Evolutionary conservation across 257 asterid genomes (phyloP), one percentile per base, ranked within the genome.

Genomic region (Phtheirospermum japonicum): DNA sequence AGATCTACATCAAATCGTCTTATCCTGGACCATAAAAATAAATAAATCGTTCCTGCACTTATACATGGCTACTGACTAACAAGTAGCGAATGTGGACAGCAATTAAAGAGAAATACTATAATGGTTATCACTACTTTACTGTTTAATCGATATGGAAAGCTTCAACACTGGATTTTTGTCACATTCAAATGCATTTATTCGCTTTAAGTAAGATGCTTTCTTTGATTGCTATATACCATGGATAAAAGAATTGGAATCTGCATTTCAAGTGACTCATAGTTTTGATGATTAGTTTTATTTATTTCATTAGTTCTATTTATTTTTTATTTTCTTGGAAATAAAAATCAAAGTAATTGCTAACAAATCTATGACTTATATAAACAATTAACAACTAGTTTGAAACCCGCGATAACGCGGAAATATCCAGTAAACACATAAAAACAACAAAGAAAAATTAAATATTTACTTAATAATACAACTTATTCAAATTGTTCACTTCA

Each of bases 151-250:
- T 58, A 13, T 6, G 64, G 60, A 40, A 14, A 42, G 50, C 18
- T 39, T 31, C 43, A 33, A 59, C 64, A 43, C 63, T 33, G 28
- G 34, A 54, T 59, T 32, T 71, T 72, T 53, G 72, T 65, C 66
- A 52, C 68, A 52, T 60, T 54, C 72, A 60, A 6, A 30, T 72
- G 72, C 53, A 51, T 23, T 43, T 59, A 65, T 59, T 71, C 56
- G 45, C 59, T 51, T 65, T 60, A 42, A 19, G 55, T 20, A 43
- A 59, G 76, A 66, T 72, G 37, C 76, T 32, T 59, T 46, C 7
- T 28, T 48, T 59, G 45, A 31, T 59, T 59, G 53, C 3, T 16
- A 10, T 4, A 28, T 23, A 20, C 58, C 3, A n/a, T 28, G 36
- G 14, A 42, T 45, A 32, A 11, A 32, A 9, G 23, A 42, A 32